Percentiles rank a stretch among this genome's conserved stretches.
phyloP scores from a whole-genome alignment of 805 yeast genomes.

The Wilhelminamyces savonicus region DNA sequence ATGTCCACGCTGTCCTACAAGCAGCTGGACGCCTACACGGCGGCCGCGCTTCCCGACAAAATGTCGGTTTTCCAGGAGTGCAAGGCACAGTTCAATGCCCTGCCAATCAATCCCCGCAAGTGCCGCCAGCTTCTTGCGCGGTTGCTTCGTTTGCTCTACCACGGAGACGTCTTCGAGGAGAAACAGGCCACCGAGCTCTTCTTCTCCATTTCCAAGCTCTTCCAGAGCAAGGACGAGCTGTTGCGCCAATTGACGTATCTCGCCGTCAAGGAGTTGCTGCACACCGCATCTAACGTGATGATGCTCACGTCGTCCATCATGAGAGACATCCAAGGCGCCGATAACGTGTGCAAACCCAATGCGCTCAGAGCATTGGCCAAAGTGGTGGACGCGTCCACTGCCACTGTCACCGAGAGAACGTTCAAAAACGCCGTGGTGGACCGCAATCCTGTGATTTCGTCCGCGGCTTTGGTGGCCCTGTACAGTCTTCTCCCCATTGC shows the following conservation, averaged over 20 bases:
- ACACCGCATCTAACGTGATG: slow-evolving; percentile 82
- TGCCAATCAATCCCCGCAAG: slow-evolving; percentile 82
- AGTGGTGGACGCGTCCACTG: slow-evolving; percentile 85
- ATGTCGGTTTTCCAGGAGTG: slow-evolving; percentile 98
- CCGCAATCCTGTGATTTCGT: slow-evolving; percentile 76
- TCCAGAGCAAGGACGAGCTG: slow-evolving; percentile 83
- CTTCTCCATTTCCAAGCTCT: slow-evolving; percentile 88
- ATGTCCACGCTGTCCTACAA: slow-evolving; percentile 86
- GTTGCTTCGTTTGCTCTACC: slow-evolving; percentile 71
- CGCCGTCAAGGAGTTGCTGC: slow-evolving; percentile 85
- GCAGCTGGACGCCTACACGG: slow-evolving; percentile 68
- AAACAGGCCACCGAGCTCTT: slow-evolving; percentile 89
- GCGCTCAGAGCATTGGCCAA: slow-evolving; percentile 89
- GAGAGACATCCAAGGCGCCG: slow-evolving; percentile 95
- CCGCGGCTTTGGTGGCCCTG: slow-evolving; percentile 91
- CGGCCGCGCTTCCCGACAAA: slow-evolving; percentile 70
- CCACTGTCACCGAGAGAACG: slow-evolving; percentile 87
- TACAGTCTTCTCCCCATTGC: slow-evolving; percentile 88
- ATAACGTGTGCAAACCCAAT: slow-evolving; percentile 80
- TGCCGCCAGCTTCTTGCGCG: slow-evolving; percentile 81
- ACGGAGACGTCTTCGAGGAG: slow-evolving; percentile 82
- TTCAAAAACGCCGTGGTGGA: slow-evolving; percentile 92
- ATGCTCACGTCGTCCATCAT: slow-evolving; percentile 98
- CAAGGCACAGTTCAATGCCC: slow-evolving; percentile 83
- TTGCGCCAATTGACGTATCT: slow-evolving; percentile 91